Base-by-base conservation (phyloP, 2,329 filamentous ascomycete genomes). In the Cercospora zeina region DNA sequence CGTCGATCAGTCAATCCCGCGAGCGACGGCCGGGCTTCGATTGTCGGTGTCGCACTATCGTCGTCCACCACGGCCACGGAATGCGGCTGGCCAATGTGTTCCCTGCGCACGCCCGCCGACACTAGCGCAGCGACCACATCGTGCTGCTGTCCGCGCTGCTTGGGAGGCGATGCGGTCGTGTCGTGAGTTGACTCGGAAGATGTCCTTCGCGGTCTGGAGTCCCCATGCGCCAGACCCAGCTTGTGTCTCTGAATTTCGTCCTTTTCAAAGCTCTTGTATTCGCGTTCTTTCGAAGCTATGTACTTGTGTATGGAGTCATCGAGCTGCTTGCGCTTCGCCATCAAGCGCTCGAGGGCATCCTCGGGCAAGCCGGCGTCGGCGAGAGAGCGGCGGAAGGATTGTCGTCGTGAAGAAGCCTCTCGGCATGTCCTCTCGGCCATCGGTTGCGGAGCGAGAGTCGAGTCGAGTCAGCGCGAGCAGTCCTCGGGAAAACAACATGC, bases 271-370 rank as follows among this genome's bases (percentile, higher is more conserved):
- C 65, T 63, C 64, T 74, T 73, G 59, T 73, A 75, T 53, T 76
- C 74, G 37, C 73, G 62, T 59, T 76, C 74, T 63, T 76, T 76
- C 49, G 70, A 62, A 10, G 74, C 73, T 47, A 76, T 74, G 64
- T 74, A 76, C 47, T 73, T 73, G 65, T 75, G 74, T 55, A 76
- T 75, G 8, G 71, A 72, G 14, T 76, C 74, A 59, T 76, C 74
- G 47, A 76, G 66, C 65, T 73, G 71, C 55, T 68, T 71, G 36
- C 74, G 71, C 65, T 76, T 76, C 59, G 69, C 62, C 59, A 75
- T 74, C 45, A 76, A 67, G 50, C 67, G 65, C 54, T 72, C 70
- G 5, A 76, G 66, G 57, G 71, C 72, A 49, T 72, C 69, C 11
- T 65, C 62, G 34, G 72, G 69, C 61, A 74, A 65, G 9, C 59